phyloP scores from a whole-genome alignment of 1,284 basidiomycete genomes.

The Tremellales sp. region DNA sequence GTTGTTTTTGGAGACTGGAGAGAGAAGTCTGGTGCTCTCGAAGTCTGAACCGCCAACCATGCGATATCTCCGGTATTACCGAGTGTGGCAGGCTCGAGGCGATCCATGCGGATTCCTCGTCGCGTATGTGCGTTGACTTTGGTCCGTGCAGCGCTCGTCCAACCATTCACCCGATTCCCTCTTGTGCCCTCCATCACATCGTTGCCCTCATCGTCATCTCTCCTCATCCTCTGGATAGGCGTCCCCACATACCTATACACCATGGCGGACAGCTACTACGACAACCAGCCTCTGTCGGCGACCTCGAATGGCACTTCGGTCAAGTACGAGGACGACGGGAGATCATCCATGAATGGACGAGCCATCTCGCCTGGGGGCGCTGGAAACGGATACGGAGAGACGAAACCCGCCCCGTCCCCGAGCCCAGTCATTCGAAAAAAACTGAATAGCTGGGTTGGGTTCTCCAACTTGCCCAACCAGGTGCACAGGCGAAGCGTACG shows the following conservation, averaged over 20 bases:
- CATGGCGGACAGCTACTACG: conserved; percentile 42
- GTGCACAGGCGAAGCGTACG: conserved; percentile 93
- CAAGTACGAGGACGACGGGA: background rate
- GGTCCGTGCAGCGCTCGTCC: background rate
- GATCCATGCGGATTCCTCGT: background rate
- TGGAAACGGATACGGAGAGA: background rate
- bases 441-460: conserved; percentile 56
- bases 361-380: background rate
- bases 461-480: conserved; percentile 94
- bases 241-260: conserved; percentile 7
- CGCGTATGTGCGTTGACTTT: background rate
- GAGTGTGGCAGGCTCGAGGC: no score
- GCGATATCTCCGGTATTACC: no score
- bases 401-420: conserved; percentile 5
- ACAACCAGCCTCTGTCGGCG: conserved; percentile 16
- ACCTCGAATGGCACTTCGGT: conserved; percentile 8
- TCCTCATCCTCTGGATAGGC: conserved; percentile 1
- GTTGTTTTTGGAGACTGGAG: no score
- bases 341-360: background rate
- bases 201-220: background rate
- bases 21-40: no score
- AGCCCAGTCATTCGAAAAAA: conserved; percentile 42
- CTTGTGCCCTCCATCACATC: background rate
- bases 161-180: conserved; percentile 3
- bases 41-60: no score